Evolutionary conservation across 495 filamentous ascomycete species (phyloP).

Genomic region (Penicillium dipodomyicola): DNA sequence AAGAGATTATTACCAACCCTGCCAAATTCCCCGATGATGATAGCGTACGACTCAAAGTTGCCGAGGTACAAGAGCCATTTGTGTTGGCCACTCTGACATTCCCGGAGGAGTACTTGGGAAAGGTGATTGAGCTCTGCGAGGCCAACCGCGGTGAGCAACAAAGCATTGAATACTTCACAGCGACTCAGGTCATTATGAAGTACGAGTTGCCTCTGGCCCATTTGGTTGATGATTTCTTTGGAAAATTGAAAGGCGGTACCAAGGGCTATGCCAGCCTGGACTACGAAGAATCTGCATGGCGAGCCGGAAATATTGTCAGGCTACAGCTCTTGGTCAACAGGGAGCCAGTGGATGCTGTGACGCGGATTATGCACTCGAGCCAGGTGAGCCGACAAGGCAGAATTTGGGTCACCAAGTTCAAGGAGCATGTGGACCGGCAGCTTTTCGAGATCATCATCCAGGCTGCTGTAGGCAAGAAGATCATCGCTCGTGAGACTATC

Average conservation of each 20-base stretch:
- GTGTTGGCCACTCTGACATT: slow-evolving; percentile 84
- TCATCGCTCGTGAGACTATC: slow-evolving; percentile 90
- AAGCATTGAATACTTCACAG: slow-evolving; percentile 83
- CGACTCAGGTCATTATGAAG: slow-evolving; percentile 93
- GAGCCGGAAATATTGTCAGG: slow-evolving; percentile 76
- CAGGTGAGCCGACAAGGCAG: slow-evolving; percentile 75
- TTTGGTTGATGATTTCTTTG: slow-evolving; percentile 95
- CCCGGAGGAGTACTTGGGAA: slow-evolving; percentile 90
- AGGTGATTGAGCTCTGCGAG: slow-evolving; percentile 94
- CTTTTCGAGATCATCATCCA: slow-evolving; percentile 97
- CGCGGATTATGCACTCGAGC: slow-evolving; percentile 77
- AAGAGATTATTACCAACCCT: slow-evolving; percentile 78
- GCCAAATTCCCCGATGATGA: slow-evolving; percentile 81
- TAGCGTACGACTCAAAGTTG: slow-evolving; percentile 54
- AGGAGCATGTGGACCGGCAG: slow-evolving; percentile 91
- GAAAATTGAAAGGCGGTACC: slow-evolving; percentile 87
- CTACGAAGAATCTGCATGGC: slow-evolving; percentile 93
- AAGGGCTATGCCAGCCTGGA: slow-evolving; percentile 83
- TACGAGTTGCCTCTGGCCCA: slow-evolving; percentile 86
- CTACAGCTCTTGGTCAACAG: slow-evolving; percentile 93
- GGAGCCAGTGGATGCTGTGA: slow-evolving; percentile 88
- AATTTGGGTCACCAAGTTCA: slow-evolving; percentile 94
- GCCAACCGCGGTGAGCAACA: slow-evolving; percentile 81
- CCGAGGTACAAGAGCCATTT: slow-evolving; percentile 77
- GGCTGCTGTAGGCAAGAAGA: slow-evolving; percentile 75